These are phyloP conservation scores for Medicago ruthenica DNA, from an alignment of 306 rosid genomes.

Conservation along the genomic window DNA sequence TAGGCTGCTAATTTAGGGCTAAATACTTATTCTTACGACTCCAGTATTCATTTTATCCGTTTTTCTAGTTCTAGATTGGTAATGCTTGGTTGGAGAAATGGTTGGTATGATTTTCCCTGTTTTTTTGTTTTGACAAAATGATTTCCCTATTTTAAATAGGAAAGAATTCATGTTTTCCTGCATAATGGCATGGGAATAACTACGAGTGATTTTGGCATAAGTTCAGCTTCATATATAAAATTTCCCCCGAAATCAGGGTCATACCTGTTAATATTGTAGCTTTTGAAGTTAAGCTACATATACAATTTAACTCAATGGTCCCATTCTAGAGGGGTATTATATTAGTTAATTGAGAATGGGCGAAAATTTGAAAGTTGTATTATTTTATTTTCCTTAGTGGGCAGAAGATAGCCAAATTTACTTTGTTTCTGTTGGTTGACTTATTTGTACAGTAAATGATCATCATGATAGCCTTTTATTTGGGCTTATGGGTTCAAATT, in stretches of 20 bases:
- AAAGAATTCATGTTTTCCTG: slow-evolving; percentile 7
- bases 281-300: background rate
- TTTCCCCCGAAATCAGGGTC: background rate
- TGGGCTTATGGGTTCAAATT: background rate
- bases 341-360: background rate
- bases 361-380: background rate
- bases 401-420: background rate
- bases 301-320: background rate
- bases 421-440: slow-evolving; percentile 1
- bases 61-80: background rate
- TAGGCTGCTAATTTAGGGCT: background rate
- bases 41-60: background rate
- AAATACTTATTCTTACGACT: background rate
- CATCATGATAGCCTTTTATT: background rate
- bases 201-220: background rate
- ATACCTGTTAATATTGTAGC: background rate
- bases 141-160: background rate
- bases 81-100: background rate
- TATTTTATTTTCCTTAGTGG: background rate
- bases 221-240: background rate
- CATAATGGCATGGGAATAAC: background rate
- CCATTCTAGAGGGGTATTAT: background rate
- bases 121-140: too few relatives aligned
- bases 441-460: background rate
- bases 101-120: background rate